These are phyloP conservation scores for Durotheca rogersii DNA, from an alignment of 495 filamentous ascomycete species.

Conservation along the genomic window DNA sequence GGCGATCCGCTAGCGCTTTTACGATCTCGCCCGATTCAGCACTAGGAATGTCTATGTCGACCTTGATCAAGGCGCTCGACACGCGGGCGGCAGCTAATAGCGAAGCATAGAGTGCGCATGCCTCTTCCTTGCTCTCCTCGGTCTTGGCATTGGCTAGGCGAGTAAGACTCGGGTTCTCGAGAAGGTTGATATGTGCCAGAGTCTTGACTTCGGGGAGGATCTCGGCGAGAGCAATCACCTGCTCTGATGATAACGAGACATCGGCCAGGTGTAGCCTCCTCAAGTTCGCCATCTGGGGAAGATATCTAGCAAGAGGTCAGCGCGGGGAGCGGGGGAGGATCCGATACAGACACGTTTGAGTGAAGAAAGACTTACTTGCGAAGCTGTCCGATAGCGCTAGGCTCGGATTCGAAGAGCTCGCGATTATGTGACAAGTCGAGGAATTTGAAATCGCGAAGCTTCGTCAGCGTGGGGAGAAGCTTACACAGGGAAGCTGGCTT, in stretches of 20 bases:
- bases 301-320: constrained; percentile 52
- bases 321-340: too few species aligned
- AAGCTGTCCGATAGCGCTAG: constrained; percentile 73
- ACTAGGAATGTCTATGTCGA: constrained; percentile 88
- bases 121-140: constrained; percentile 81
- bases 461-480: constrained; percentile 72
- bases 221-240: constrained; percentile 86
- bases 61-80: constrained; percentile 76
- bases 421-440: constrained; percentile 90
- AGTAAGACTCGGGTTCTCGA: constrained; percentile 76
- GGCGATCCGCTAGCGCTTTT: constrained; percentile 87
- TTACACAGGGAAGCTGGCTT: constrained; percentile 67
- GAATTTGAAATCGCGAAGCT: constrained; percentile 76
- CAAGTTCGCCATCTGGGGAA: constrained; percentile 76
- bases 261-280: constrained; percentile 87
- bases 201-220: constrained; percentile 81
- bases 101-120: constrained; percentile 89
- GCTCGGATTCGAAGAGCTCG: constrained; percentile 69
- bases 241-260: constrained; percentile 80
- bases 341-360: too few species aligned
- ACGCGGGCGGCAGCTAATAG: constrained; percentile 86
- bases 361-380: constrained; percentile 61
- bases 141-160: constrained; percentile 65
- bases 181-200: constrained; percentile 82
- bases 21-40: constrained; percentile 80